A percentile compares a stretch with the other conserved stretches of the same genome.
These are phyloP conservation scores for Colletotrichum orbiculare DNA, from an alignment of 2,329 filamentous ascomycete genomes.

Conservation along the genomic window DNA sequence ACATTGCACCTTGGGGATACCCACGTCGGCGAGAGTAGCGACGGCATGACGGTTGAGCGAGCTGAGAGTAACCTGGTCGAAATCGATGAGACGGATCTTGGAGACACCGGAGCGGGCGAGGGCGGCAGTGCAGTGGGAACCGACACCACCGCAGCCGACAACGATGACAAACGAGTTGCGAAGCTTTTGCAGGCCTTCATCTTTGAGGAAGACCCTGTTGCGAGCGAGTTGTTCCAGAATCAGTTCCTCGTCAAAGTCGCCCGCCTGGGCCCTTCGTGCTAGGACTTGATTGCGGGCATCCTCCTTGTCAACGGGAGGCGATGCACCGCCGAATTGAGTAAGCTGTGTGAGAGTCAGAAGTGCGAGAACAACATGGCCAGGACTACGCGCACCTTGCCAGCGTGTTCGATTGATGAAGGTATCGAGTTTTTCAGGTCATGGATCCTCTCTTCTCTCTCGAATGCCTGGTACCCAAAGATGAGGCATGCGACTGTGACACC, in stretches of 20 bases:
- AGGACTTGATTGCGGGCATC: constrained; percentile 69
- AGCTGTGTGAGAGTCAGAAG: constrained; percentile 57
- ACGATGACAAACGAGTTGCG: constrained; percentile 87
- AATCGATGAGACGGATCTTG: constrained; percentile 90
- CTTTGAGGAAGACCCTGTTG: constrained; percentile 89
- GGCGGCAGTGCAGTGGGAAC: constrained; percentile 88
- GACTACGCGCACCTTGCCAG: constrained; percentile 43
- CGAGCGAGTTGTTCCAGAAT: constrained; percentile 94
- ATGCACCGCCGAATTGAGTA: constrained; percentile 69
- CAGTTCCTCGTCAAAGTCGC: constrained; percentile 79
- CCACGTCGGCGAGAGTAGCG: constrained; percentile 92
- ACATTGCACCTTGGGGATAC: constrained; percentile 89
- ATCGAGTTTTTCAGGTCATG: constrained; percentile 71
- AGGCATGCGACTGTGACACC: constrained; percentile 70
- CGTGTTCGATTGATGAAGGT: constrained; percentile 51
- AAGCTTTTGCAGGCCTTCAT: constrained; percentile 82
- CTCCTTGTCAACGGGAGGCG: constrained; percentile 64
- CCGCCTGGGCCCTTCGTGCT: constrained; percentile 68
- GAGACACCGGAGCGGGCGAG: constrained; percentile 90
- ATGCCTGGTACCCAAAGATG: constrained; percentile 70
- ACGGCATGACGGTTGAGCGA: constrained; percentile 97
- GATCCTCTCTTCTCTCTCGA: constrained; percentile 66
- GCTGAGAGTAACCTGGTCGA: constrained; percentile 95
- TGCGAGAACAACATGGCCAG: background rate
- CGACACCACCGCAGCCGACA: constrained; percentile 93